A percentile compares a stretch with the other conserved stretches of the same genome.
Evolutionary conservation across 192 early-diverging fungal species (phyloP).

Genomic region (Dissophora ornata): DNA sequence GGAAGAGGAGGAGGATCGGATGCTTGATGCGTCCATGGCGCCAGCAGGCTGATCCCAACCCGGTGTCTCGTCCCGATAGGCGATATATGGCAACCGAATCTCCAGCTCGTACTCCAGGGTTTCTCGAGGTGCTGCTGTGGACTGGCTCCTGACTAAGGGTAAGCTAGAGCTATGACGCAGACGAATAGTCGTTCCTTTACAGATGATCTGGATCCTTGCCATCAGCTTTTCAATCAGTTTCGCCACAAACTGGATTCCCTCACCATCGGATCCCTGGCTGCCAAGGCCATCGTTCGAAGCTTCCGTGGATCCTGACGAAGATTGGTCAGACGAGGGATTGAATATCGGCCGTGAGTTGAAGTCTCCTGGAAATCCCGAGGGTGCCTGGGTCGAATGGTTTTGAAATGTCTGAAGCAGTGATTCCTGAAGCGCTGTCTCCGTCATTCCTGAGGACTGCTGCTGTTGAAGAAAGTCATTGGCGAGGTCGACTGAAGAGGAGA

Average conservation of each 20-base stretch:
- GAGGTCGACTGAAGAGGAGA: conserved; percentile 87
- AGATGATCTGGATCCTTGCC: conserved; percentile 79
- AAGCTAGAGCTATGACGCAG: conserved; percentile 60
- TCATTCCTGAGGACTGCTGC: conserved; percentile 68
- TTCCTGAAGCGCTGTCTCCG: conserved; percentile 69
- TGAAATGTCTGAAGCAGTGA: conserved; percentile 66
- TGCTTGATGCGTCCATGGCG: conserved; percentile 21
- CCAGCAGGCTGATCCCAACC: conserved; percentile 55
- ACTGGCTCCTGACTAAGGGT: conserved; percentile 20
- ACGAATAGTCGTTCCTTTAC: conserved; percentile 64
- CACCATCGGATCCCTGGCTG: conserved; percentile 49
- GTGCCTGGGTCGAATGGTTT: conserved; percentile 28
- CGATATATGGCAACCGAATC: conserved; percentile 61
- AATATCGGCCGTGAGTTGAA: conserved; percentile 25
- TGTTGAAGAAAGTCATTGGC: conserved; percentile 88
- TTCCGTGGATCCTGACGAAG: conserved; percentile 1
- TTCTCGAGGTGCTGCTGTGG: neutral
- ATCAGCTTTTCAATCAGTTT: conserved; percentile 88
- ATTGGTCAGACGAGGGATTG: neutral
- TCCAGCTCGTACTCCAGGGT: conserved; percentile 61
- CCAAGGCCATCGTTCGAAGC: neutral
- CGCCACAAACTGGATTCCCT: conserved; percentile 81
- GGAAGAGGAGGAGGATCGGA: conserved; percentile 10
- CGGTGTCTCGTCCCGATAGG: conserved; percentile 70
- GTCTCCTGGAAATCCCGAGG: conserved; percentile 49